These are phyloP conservation scores for Debaryomyces subglobosus DNA, from an alignment of 1,139 yeast genomes.

Conservation along the genomic window DNA sequence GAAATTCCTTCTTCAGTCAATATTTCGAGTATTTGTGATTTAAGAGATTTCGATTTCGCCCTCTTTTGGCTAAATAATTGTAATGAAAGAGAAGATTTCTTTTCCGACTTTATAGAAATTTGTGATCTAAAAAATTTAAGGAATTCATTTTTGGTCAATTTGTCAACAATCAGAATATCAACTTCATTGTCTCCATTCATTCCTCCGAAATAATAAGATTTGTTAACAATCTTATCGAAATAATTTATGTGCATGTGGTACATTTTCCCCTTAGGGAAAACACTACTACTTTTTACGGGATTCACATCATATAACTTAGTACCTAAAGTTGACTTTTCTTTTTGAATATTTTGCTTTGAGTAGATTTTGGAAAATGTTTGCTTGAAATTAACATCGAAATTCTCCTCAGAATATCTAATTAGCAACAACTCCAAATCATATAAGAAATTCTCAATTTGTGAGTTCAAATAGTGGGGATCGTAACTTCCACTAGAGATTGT, in stretches of 20 bases:
- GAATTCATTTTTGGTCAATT: conserved; percentile 31
- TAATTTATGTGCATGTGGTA: conserved; percentile 44
- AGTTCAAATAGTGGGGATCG: conserved; percentile 37
- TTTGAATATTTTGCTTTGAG: conserved; percentile 8
- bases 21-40: neutral
- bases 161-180: conserved; percentile 27
- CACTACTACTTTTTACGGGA: conserved; percentile 31
- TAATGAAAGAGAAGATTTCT: conserved; percentile 27
- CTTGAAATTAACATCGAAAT: conserved; percentile 35
- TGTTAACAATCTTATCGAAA: conserved; percentile 53
- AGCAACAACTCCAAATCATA: conserved; percentile 34
- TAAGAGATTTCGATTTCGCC: neutral
- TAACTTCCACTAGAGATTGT: conserved; percentile 52
- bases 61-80: neutral
- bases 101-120: conserved; percentile 40
- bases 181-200: conserved; percentile 36
- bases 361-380: conserved; percentile 36
- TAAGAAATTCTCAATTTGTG: conserved; percentile 50
- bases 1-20: neutral
- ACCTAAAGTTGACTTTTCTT: conserved; percentile 18
- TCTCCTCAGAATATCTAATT: conserved; percentile 25
- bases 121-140: conserved; percentile 29
- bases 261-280: conserved; percentile 24
- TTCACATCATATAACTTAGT: conserved; percentile 24
- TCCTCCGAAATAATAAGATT: conserved; percentile 40